Evolutionary conservation across 2,329 filamentous ascomycete genomes (phyloP), one percentile per base, ranked within the genome.

Genomic region (Fusarium sambucinum): DNA sequence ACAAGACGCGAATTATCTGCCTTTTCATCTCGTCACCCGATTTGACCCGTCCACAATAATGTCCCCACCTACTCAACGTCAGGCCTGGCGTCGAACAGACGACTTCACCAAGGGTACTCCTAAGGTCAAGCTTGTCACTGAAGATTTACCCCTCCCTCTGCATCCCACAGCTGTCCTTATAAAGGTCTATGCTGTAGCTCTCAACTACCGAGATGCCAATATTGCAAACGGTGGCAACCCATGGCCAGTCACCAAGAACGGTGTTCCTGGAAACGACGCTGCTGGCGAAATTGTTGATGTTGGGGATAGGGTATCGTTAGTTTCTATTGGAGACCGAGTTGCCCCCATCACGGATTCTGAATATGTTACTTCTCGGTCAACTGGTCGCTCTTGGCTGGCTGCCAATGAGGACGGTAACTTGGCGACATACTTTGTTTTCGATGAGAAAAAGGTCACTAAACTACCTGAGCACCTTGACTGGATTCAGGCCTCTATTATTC

Each of bases 391-490:
- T 3, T 83, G 81, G 81, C 72, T 83, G 6, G 81, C 80, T 4
- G 80, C 79, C 0, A 76, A 84, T 55, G 80, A 80, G 51, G 81
- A 83, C 58, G 82, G 82, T 0, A 78, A 80, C 3, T 48, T 84
- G 66, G 80, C 80, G 1, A 76, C 78, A 29, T 74, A 81, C 62
- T n/a, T 83, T 2, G 69, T 83, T 1, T 83, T n/a, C n/a, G n/a
- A 82, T 25, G 80, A 82, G 63, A 64, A 72, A 33, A 66, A 73
- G 11, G 45, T 83, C 5, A 73, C 66, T 25, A 80, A 78, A 45
- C 53, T 82, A 1, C 81, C 81, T 0, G 55, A 54, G 0, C 73
- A 82, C 53, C 68, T 83, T 19, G 67, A 75, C 35, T 83, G 78
- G 77, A 59, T 73, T 2, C 66, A 77, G 4, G 78, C 80, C 4